phyloP scores from a whole-genome alignment of 768 basidiomycete genomes.

The Saitozyma podzolica region DNA sequence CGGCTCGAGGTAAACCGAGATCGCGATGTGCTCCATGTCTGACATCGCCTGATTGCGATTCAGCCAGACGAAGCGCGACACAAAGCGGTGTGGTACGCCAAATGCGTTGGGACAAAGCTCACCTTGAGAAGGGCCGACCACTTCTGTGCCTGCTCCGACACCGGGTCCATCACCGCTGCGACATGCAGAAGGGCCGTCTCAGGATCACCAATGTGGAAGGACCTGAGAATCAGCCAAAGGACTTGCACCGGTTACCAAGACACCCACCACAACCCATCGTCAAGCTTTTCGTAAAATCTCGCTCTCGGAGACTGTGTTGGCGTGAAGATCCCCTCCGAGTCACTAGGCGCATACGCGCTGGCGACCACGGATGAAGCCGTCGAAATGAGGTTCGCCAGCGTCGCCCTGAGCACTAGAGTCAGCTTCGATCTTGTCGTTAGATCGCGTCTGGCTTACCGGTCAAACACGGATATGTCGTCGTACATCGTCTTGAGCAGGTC shows the following conservation, averaged over 20 bases:
- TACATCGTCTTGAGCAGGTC: conserved; percentile 64
- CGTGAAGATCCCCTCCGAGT: conserved; percentile 65
- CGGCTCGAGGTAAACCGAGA: conserved; percentile 81
- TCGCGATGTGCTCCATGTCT: conserved; percentile 52
- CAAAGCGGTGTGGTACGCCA: neutral
- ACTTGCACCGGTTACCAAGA: neutral
- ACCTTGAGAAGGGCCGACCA: conserved; percentile 81
- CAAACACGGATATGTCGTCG: conserved; percentile 53
- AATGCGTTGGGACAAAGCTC: conserved; percentile 18
- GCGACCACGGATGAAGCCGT: conserved; percentile 72
- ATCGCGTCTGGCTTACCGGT: conserved; percentile 54
- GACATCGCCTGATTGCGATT: conserved; percentile 35
- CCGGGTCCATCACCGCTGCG: conserved; percentile 74
- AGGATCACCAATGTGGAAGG: conserved; percentile 69
- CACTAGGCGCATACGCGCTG: conserved; percentile 58
- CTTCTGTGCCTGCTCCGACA: conserved; percentile 79
- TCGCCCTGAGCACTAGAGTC: conserved; percentile 54
- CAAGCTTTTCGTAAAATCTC: conserved; percentile 63
- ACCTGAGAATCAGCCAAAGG: conserved; percentile 54
- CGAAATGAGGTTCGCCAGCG: conserved; percentile 64
- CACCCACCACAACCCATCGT: conserved; percentile 67
- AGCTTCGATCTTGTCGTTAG: conserved; percentile 1
- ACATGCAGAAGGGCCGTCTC: conserved; percentile 68
- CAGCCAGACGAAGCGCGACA: neutral
- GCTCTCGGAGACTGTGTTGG: conserved; percentile 63